phyloP scores from a whole-genome alignment of 768 basidiomycete genomes.

The Tylopilus felleus region DNA sequence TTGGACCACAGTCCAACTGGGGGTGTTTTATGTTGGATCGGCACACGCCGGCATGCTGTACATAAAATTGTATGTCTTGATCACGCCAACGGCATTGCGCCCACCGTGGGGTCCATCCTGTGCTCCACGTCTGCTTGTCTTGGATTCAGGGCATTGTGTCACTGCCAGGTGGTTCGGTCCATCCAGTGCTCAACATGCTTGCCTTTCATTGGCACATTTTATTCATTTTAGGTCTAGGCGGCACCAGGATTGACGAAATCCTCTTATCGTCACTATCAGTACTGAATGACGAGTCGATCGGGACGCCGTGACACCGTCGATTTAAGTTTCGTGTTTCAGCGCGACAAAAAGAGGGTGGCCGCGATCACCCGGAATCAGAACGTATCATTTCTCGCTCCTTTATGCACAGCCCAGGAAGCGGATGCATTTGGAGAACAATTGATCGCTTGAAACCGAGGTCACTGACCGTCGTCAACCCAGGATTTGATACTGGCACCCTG shows the following conservation, averaged over 20 bases:
- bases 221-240: not conserved
- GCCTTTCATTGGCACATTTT: not conserved
- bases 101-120: not conserved
- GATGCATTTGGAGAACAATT: not conserved
- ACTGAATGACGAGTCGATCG: not conserved
- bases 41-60: not conserved
- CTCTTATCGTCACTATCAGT: not conserved
- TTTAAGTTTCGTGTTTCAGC: conserved; percentile 9
- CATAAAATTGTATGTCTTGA: not conserved
- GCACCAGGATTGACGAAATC: not conserved
- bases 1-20: not conserved
- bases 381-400: not conserved
- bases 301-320: not conserved
- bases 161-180: not conserved
- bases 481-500: not conserved
- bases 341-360: not conserved
- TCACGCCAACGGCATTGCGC: not conserved
- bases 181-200: not conserved
- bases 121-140: not conserved
- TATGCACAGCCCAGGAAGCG: not conserved
- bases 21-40: not conserved
- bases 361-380: not conserved
- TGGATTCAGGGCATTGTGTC: too few species aligned
- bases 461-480: not conserved
- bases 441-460: not conserved